Evolutionary conservation across 352 stramenopile species (phyloP).

Genomic region (Lagenidium sp.): DNA sequence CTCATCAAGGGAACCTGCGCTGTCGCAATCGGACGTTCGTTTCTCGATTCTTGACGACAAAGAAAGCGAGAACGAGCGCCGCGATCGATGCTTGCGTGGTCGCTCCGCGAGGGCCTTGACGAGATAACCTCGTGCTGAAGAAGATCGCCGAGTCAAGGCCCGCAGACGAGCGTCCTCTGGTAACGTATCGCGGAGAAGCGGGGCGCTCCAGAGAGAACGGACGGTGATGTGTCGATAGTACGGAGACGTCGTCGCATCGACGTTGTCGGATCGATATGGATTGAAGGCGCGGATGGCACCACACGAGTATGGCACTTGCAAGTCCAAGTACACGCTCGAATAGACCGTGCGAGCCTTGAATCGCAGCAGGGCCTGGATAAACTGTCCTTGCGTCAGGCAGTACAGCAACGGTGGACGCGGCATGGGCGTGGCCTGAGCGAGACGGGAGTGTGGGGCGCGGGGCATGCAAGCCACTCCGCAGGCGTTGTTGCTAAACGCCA

Average conservation of each 20-base stretch:
- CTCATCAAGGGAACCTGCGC: background rate
- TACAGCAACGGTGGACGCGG: conserved; percentile 29
- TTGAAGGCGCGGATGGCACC: conserved; percentile 72
- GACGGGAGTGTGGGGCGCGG: background rate
- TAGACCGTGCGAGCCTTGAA: conserved; percentile 67
- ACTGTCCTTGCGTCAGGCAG: conserved; percentile 57
- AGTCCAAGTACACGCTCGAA: conserved; percentile 72
- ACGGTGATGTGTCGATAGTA: conserved; percentile 63
- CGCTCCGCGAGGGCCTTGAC: conserved; percentile 11
- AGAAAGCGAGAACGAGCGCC: conserved; percentile 6
- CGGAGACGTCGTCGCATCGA: conserved; percentile 36
- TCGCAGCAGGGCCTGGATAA: conserved; percentile 60
- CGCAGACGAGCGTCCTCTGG: conserved; percentile 26
- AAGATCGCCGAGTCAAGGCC: conserved; percentile 14
- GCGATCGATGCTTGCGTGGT: background rate
- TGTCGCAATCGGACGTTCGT: background rate
- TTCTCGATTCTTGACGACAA: too few relatives aligned
- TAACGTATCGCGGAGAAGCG: conserved; percentile 50
- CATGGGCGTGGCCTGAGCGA: background rate
- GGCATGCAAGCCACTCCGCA: conserved; percentile 28
- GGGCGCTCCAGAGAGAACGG: conserved; percentile 40
- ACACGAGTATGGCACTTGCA: conserved; percentile 76
- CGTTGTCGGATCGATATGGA: conserved; percentile 47
- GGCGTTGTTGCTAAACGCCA: conserved; percentile 41
- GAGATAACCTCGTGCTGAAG: too few relatives aligned